Base-by-base conservation (phyloP, 805 yeast genomes). In the Lipomyces yamanashiensis region DNA sequence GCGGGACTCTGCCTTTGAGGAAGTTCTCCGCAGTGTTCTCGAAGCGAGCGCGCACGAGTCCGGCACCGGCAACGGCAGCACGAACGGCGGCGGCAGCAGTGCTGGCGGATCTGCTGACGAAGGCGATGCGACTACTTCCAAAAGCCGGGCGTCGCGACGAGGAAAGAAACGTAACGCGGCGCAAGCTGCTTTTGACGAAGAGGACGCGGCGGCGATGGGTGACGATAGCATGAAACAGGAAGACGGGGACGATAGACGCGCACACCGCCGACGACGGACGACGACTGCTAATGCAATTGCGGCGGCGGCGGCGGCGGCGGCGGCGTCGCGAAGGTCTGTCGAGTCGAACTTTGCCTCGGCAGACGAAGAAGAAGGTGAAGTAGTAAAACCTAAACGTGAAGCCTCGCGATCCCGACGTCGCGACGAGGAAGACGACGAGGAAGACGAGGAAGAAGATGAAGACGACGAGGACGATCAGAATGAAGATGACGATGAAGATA, bases 1-100 rank as follows among this genome's bases (percentile, higher is more conserved):
- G 43, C 72, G 80, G 19, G 80, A 76, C 55, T 66, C 74, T 12
- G 71, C 68, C 2, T 73, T 73, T 47, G 79, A 77, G 41, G 78
- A 75, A 54, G 75, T 76, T 10, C 71, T 79, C 51, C 76, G 76
- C 44, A 74, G 81, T 2, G 82, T 79, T 7, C 71, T 79, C 17
- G 78, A 78, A 65, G 79, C 77, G 56, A 71, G 77, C 19, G 77
- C 74, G 6, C 71, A 75, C 40, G 81, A 78, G 57, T 44, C 69
- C 36, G 54, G 51, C n/a, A 54, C 47, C 13, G 52, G 36, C 19
- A 49, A 33, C 21, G 51, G 21, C 19, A 36, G 17, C 39, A 33
- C 33, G 43, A 4, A 43, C 4, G 62, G 48, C 9, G 17, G 40
- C 21, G 51, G 21, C 19, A 36, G 17, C 39, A 33, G 39, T 36